Conservation (phyloP, 768 basidiomycete species). For the Strobilomyces confusus region DNA sequence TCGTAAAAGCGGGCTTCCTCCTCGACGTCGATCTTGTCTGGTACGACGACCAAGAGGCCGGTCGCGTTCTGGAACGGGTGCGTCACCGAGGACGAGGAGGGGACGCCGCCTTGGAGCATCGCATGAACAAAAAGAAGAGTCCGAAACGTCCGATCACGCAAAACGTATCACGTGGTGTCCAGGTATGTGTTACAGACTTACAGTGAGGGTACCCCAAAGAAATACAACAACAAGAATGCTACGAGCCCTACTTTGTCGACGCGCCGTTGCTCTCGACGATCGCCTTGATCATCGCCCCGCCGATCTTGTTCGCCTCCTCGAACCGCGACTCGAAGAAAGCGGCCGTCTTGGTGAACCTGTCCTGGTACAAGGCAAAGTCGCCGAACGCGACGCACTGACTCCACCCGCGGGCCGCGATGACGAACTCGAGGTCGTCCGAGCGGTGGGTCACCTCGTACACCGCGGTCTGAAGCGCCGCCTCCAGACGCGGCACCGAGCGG, state of each 20-base stretch:
- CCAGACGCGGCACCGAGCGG: conserved; percentile 58
- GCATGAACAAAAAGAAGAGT: not conserved
- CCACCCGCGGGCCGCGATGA: conserved; percentile 92
- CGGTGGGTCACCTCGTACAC: conserved; percentile 75
- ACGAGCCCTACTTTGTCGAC: not conserved
- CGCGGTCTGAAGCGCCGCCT: conserved; percentile 69
- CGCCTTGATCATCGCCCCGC: conserved; percentile 86
- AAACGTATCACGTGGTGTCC: not conserved
- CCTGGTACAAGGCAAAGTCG: conserved; percentile 81
- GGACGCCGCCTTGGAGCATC: not conserved
- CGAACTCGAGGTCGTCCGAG: conserved; percentile 90
- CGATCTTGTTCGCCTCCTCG: conserved; percentile 77
- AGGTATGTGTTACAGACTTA: too few species aligned
- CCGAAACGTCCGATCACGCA: not conserved
- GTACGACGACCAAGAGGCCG: conserved; percentile 51
- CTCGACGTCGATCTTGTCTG: conserved; percentile 58
- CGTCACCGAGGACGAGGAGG: conserved; percentile 12
- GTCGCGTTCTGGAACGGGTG: conserved; percentile 48
- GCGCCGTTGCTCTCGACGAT: conserved; percentile 54
- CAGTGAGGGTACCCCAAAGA: too few species aligned
- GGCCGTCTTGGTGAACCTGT: conserved; percentile 76
- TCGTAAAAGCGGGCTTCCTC: conserved; percentile 67
- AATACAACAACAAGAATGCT: too few species aligned
- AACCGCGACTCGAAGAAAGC: conserved; percentile 85
- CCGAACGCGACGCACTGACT: conserved; percentile 93